These are phyloP conservation scores for Flaveria robusta DNA, from an alignment of 129 eudicot species.

Conservation along the genomic window DNA sequence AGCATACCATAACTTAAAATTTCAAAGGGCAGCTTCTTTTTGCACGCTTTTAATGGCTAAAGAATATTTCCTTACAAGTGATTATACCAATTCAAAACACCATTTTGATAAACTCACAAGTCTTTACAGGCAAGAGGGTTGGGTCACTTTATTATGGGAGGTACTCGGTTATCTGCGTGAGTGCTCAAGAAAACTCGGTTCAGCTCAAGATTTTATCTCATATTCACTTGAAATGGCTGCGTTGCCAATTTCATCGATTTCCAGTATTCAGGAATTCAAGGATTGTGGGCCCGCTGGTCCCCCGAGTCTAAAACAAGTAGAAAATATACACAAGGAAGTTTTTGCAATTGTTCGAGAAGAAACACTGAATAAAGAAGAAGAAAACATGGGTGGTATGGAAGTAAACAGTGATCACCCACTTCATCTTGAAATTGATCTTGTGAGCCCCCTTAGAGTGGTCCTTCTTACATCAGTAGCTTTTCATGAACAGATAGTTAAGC, in stretches of 20 bases:
- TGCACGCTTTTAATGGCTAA: constrained; percentile 80
- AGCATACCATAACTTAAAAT: constrained; percentile 57
- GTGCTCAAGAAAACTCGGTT: constrained; percentile 64
- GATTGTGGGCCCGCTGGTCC: constrained; percentile 87
- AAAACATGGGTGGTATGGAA: constrained; percentile 37
- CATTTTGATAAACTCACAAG: constrained; percentile 59
- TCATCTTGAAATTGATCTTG: constrained; percentile 91
- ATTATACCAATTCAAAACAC: constrained; percentile 59
- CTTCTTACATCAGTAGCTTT: constrained; percentile 94
- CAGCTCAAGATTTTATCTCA: constrained; percentile 67
- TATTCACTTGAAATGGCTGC: constrained; percentile 99
- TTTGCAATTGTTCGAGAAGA: constrained; percentile 66
- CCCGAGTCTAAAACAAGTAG: constrained; percentile 59
- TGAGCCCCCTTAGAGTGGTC: constrained; percentile 85
- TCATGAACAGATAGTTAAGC: constrained; percentile 92
- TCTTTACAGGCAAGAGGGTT: constrained; percentile 86
- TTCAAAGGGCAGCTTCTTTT: constrained; percentile 64
- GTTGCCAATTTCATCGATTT: constrained; percentile 53
- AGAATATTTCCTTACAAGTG: constrained; percentile 60
- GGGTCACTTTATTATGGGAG: constrained; percentile 89
- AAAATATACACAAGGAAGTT: constrained; percentile 69
- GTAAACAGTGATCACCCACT: constrained; percentile 63
- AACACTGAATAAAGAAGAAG: constrained; percentile 34
- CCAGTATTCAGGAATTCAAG: constrained; percentile 33
- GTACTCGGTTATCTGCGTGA: constrained; percentile 86